phyloP scores from a whole-genome alignment of 2,329 filamentous ascomycete species.

The Lachnellula cervina region DNA sequence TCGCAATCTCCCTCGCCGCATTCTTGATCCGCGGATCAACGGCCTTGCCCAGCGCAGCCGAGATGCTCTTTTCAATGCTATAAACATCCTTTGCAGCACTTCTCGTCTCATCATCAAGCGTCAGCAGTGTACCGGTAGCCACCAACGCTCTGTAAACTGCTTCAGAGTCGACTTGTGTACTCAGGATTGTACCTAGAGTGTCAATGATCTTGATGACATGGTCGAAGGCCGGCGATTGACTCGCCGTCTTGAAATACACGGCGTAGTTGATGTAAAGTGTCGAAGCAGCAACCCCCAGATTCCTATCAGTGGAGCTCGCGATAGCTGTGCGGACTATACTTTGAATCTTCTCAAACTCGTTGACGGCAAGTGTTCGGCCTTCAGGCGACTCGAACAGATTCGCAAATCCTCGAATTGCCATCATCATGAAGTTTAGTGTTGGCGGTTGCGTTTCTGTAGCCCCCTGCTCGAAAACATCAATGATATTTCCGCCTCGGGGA shows the following conservation, averaged over 20 bases:
- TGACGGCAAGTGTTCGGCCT: constrained; percentile 61
- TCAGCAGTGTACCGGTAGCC: constrained; percentile 72
- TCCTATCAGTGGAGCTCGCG: constrained; percentile 65
- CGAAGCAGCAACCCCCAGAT: constrained; percentile 74
- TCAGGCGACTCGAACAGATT: constrained; percentile 77
- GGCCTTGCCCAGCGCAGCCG: constrained; percentile 44
- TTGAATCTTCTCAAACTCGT: constrained; percentile 47
- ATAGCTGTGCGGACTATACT: constrained; percentile 54
- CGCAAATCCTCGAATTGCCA: constrained; percentile 72
- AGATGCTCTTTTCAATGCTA: constrained; percentile 44
- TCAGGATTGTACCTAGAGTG: constrained; percentile 58
- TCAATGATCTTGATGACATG: constrained; percentile 46
- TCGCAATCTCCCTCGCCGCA: constrained; percentile 52
- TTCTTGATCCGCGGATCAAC: constrained; percentile 57
- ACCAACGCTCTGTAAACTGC: constrained; percentile 79
- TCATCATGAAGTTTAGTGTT: constrained; percentile 79
- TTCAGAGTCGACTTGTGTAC: constrained; percentile 69
- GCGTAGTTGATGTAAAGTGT: constrained; percentile 83
- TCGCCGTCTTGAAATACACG: constrained; percentile 56
- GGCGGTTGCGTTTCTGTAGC: constrained; percentile 55
- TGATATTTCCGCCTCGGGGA: constrained; percentile 50
- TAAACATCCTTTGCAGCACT: constrained; percentile 53
- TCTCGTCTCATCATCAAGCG: constrained; percentile 50
- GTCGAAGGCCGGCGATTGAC: constrained; percentile 31
- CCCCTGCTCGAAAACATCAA: constrained; percentile 52